A percentile compares a stretch with the other conserved stretches of the same genome.
Evolutionary conservation across 1,139 yeast genomes (phyloP).

Genomic region (Debaryomyces psychrophilus): DNA sequence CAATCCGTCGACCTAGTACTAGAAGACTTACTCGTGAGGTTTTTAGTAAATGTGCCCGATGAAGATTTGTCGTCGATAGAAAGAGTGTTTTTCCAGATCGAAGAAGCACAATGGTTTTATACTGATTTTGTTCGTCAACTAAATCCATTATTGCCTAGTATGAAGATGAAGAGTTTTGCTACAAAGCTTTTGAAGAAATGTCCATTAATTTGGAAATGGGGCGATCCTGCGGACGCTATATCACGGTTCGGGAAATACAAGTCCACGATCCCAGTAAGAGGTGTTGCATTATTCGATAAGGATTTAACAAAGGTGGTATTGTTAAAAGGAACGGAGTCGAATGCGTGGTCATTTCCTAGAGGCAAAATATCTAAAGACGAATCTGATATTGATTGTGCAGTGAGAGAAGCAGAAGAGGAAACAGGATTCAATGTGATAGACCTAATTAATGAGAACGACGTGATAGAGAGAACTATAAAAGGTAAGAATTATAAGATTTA

Average conservation of each 20-base stretch:
- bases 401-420: conserved; percentile 94
- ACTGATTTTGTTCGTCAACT: conserved; percentile 78
- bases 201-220: conserved; percentile 88
- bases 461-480: conserved; percentile 75
- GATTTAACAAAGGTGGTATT: conserved; percentile 71
- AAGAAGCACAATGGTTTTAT: conserved; percentile 98
- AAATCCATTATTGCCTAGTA: conserved; percentile 74
- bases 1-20: conserved; percentile 74
- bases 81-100: conserved; percentile 89
- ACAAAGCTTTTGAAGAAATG: conserved; percentile 72
- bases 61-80: conserved; percentile 88
- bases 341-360: conserved; percentile 92
- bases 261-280: conserved; percentile 91
- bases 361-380: conserved; percentile 97
- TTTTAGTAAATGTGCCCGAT: conserved; percentile 86
- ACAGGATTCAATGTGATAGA: conserved; percentile 87
- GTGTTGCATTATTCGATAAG: conserved; percentile 84
- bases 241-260: conserved; percentile 82
- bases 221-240: conserved; percentile 73
- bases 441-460: conserved; percentile 68
- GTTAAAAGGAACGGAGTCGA: conserved; percentile 86
- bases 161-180: conserved; percentile 83
- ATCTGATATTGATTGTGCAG: conserved; percentile 85
- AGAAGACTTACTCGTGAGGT: conserved; percentile 87
- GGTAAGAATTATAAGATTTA: conserved; percentile 89